phyloP scores from a whole-genome alignment of 75 land plant species.

The Picea glauca region DNA sequence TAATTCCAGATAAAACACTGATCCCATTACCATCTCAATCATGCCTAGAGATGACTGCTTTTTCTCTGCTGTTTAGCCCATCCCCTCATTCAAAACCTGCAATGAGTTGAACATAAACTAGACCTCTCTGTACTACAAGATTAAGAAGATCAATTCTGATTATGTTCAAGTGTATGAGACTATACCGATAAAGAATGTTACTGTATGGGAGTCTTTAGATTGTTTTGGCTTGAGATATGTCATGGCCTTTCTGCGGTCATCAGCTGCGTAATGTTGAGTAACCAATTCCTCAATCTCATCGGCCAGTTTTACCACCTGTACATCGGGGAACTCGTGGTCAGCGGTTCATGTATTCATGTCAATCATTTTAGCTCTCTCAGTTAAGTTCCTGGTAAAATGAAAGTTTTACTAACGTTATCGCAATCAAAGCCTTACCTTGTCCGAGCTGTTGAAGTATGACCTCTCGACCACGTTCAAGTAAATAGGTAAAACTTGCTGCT shows the following conservation, averaged over 20 bases:
- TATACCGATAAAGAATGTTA: constrained; percentile 91
- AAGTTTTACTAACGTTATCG: no score
- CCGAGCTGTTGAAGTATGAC: constrained; percentile 88
- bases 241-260: constrained; percentile 81
- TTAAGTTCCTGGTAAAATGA: no score
- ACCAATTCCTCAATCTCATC: constrained; percentile 91
- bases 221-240: constrained; percentile 75
- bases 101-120: no score
- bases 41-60: no score
- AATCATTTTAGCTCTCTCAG: background rate
- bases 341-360: background rate
- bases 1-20: no score
- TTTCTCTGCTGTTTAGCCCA: no score
- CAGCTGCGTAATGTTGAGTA: constrained; percentile 63
- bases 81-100: no score
- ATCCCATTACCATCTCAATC: no score
- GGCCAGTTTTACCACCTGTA: constrained; percentile 64
- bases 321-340: background rate
- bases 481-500: constrained; percentile 53
- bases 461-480: constrained; percentile 84
- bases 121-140: no score
- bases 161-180: no score
- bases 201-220: constrained; percentile 70
- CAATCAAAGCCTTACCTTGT: constrained; percentile 49
- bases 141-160: no score